Conservation (phyloP, 148 eudicot species). For the Spergularia bocconei region DNA sequence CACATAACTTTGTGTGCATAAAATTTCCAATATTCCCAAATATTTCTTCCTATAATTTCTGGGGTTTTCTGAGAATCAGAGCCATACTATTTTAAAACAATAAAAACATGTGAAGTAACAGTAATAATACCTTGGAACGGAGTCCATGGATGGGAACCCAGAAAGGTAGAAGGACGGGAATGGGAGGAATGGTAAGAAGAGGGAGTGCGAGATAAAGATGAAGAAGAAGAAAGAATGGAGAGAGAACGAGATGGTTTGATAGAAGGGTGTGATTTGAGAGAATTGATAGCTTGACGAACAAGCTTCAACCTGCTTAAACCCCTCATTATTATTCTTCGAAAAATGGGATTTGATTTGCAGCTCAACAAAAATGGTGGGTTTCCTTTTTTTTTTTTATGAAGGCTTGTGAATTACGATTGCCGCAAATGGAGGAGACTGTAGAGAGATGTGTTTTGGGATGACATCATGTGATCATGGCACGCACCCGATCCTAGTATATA, state of each 20-base stretch:
- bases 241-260: slow-evolving; percentile 5
- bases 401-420: too few relatives aligned
- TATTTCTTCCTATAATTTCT: background rate
- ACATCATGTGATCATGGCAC: too few relatives aligned
- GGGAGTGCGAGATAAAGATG: background rate
- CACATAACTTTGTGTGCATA: background rate
- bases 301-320: slow-evolving; percentile 15
- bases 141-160: slow-evolving; percentile 13
- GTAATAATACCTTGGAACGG: slow-evolving; percentile 26
- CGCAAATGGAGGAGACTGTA: too few relatives aligned
- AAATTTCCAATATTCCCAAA: background rate
- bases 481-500: too few relatives aligned
- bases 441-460: too few relatives aligned
- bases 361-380: too few relatives aligned
- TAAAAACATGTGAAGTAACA: background rate
- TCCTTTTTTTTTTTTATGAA: too few relatives aligned
- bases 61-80: background rate
- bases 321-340: background rate
- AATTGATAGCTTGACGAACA: slow-evolving; percentile 9
- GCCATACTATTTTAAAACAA: background rate
- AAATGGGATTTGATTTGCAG: too few relatives aligned
- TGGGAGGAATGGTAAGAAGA: background rate
- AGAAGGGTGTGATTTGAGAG: background rate
- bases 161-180: background rate
- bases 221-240: slow-evolving; percentile 13